Conservation (phyloP, 2,329 filamentous ascomycete genomes). For the Cladosporium velox region DNA sequence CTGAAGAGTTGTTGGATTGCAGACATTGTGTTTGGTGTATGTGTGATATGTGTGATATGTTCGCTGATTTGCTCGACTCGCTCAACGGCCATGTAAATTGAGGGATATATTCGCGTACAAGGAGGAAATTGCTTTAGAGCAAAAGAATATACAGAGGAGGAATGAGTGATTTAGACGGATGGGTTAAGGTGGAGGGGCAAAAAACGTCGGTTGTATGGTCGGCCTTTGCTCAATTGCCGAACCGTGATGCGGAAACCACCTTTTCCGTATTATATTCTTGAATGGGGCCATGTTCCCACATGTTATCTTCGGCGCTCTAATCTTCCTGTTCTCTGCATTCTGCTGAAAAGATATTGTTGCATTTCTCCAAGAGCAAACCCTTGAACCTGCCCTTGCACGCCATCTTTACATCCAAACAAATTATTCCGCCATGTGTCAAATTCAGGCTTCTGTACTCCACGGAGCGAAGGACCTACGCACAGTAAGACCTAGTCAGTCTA, state of each 20-base stretch:
- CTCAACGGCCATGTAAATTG: constrained; percentile 11
- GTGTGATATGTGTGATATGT: neutral
- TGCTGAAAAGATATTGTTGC: neutral
- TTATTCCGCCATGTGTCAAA: constrained; percentile 32
- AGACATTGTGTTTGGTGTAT: constrained; percentile 11
- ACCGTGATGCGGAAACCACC: neutral
- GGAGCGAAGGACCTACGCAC: constrained; percentile 62
- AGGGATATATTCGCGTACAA: neutral
- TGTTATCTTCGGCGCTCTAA: neutral
- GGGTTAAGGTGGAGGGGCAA: constrained; percentile 13
- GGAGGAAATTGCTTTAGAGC: neutral
- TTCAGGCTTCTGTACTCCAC: constrained; percentile 59
- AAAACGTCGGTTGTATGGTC: constrained; percentile 18
- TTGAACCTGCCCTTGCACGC: neutral
- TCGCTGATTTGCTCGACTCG: constrained; percentile 11
- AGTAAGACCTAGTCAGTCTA: constrained; percentile 42
- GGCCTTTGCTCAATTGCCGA: constrained; percentile 10
- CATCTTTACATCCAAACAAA: neutral
- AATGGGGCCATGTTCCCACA: neutral
- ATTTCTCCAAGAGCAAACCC: neutral
- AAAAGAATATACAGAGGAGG: neutral
- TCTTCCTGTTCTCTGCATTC: neutral
- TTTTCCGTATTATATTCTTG: constrained; percentile 18
- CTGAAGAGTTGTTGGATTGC: constrained; percentile 50
- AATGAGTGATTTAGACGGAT: neutral